Evolutionary conservation across 2,329 filamentous ascomycete genomes (phyloP), one percentile per base, ranked within the genome.

Genomic region (Scedosporium apiospermum): DNA sequence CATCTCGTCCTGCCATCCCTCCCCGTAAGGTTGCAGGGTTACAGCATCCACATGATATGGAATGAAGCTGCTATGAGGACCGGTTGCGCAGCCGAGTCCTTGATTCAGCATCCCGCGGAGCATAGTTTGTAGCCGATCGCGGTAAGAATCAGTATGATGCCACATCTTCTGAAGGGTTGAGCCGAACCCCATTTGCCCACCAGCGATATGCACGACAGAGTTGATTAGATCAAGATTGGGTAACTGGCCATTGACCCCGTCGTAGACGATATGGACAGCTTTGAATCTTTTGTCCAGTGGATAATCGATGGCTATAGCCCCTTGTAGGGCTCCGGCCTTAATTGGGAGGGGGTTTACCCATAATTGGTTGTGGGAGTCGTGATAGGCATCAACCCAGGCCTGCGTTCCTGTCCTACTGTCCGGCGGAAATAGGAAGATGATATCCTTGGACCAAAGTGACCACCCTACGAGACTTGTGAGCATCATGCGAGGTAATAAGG

Each of bases 361-460:
- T 4, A 82, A 76, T 0, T 88, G 81, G 67, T 89, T 82, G 70
- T 97, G 92, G 21, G 90, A 88, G 73, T 96, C 91, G 74, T 99
- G 95, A 74, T 99, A 99, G 1, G 95, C 95, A 71, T 97, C 93
- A 7, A 97, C 91, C 95, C 95, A 99, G 26, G 95, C 95, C 72
- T 98, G 93, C 0, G 92, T 91, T 0, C 93, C 95, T 10, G 90
- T 89, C 64, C 88, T 89, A 73, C 91, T 96, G 75, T 99, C 95
- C 0, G 90, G 88, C 0, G 95, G 88, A 57, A 99, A 83, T 5
- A 99, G 77, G 68, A 99, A 86, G 64, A 99, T 93, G 67, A 99
- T 96, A 73, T 99, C 95, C 75, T 99, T 99, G 64, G 93, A 97
- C 95, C 95, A 99, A 30, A 99, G 82, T 61, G 92, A 97, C 95